Evolutionary conservation across 208 protist genomes (phyloP).

Genomic region (Naegleria gruberi): DNA sequence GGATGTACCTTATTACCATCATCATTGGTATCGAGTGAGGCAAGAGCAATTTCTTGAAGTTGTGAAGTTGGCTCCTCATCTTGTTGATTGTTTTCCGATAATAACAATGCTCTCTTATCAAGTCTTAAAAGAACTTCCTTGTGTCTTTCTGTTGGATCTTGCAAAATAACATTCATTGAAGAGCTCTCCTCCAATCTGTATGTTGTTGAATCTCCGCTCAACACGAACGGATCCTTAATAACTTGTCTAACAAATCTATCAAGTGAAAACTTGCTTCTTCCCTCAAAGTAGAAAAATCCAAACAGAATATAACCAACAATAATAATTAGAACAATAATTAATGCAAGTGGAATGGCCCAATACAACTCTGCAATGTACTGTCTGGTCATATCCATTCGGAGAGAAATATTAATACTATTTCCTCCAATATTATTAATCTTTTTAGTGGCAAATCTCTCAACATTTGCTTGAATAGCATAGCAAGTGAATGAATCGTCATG

Average conservation of each 20-base stretch:
- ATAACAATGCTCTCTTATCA: background rate
- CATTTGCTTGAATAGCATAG: background rate
- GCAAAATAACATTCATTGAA: background rate
- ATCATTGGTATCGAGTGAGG: background rate
- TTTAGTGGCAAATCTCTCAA: background rate
- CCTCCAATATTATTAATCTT: background rate
- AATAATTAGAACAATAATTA: background rate
- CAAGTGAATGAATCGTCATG: background rate
- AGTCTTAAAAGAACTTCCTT: background rate
- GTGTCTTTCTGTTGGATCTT: background rate
- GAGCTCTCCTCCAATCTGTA: background rate
- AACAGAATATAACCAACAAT: background rate
- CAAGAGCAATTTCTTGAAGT: background rate
- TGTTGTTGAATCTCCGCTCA: background rate
- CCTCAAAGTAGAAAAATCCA: background rate
- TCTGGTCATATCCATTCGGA: background rate
- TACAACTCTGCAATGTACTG: background rate
- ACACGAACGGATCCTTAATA: background rate
- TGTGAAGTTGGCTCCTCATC: background rate
- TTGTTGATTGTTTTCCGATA: background rate
- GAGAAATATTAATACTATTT: background rate
- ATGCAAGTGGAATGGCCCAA: background rate
- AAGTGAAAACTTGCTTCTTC: background rate
- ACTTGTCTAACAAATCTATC: background rate
- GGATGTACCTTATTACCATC: background rate